A percentile compares a stretch with the other conserved stretches of the same genome.
Conservation (phyloP, 108 stramenopile genomes). For the Conticribra weissflogii region DNA sequence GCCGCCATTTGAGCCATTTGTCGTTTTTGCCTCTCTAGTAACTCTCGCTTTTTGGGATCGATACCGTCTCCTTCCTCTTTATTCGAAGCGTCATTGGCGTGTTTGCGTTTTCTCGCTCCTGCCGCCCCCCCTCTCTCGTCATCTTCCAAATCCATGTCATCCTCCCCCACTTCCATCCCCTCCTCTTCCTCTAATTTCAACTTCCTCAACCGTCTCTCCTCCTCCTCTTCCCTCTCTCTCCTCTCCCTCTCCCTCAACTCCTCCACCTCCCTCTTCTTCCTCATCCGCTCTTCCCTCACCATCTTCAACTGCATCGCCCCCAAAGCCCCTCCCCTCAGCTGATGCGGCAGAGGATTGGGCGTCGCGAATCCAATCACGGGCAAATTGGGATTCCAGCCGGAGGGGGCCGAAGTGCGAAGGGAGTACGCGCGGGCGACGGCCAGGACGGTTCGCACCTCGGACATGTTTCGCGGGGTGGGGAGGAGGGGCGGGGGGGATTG, state of each 20-base stretch:
- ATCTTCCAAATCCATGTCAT: slow-evolving; percentile 22
- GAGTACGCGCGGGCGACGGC: slow-evolving; percentile 74
- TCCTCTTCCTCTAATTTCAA: slow-evolving; percentile 20
- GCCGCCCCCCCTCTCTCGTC: background rate
- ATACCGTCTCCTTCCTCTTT: slow-evolving; percentile 1
- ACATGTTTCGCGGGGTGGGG: slow-evolving; percentile 52
- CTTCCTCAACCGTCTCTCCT: slow-evolving; percentile 41
- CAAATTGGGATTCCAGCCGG: slow-evolving; percentile 80
- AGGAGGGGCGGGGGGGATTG: slow-evolving; percentile 54
- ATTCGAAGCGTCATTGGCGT: slow-evolving; percentile 7
- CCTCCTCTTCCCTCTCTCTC: slow-evolving; percentile 11
- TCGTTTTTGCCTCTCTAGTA: slow-evolving; percentile 14
- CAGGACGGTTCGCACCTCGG: slow-evolving; percentile 64
- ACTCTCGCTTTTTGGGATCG: slow-evolving; percentile 41
- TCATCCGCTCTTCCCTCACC: slow-evolving; percentile 62
- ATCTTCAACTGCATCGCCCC: slow-evolving; percentile 77
- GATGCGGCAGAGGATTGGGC: slow-evolving; percentile 86
- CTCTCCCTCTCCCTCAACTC: slow-evolving; percentile 27
- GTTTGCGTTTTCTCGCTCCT: slow-evolving; percentile 8
- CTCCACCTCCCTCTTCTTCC: slow-evolving; percentile 43
- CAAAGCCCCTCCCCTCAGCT: slow-evolving; percentile 78
- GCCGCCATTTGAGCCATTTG: slow-evolving; percentile 8
- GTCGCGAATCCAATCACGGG: slow-evolving; percentile 84
- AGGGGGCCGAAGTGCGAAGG: slow-evolving; percentile 77
- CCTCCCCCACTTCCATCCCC: slow-evolving; percentile 22